Evolutionary conservation across 148 eudicot species (phyloP).

Genomic region (Spergularia bocconei): DNA sequence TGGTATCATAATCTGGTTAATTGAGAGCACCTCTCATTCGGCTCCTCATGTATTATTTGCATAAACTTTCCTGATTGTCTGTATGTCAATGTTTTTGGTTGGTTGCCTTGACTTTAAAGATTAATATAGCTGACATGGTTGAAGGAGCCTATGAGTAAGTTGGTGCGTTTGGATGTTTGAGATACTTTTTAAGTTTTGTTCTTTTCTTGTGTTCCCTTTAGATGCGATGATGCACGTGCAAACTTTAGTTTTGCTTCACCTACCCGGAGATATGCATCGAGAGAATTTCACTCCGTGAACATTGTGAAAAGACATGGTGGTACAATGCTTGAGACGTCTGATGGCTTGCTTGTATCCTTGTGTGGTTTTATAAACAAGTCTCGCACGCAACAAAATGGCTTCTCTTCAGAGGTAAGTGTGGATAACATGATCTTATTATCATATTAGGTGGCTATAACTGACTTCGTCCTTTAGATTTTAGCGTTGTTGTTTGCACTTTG

Average conservation of each 20-base stretch:
- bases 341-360: constrained; percentile 48
- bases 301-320: constrained; percentile 46
- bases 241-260: constrained; percentile 20
- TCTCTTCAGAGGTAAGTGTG: constrained; percentile 42
- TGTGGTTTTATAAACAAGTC: constrained; percentile 46
- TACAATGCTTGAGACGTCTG: constrained; percentile 52
- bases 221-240: not conserved
- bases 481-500: not conserved
- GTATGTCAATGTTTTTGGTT: not conserved
- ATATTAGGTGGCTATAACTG: not conserved
- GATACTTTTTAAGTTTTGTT: not conserved
- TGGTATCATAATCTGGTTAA: not conserved
- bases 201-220: not conserved
- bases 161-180: not conserved
- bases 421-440: not conserved
- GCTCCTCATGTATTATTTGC: not conserved
- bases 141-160: not conserved
- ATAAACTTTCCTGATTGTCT: not conserved
- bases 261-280: constrained; percentile 13
- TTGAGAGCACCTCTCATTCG: not conserved
- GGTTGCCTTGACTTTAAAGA: not conserved
- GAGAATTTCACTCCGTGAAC: constrained; percentile 29
- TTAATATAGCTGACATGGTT: not conserved
- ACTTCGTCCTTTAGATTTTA: too few relatives aligned
- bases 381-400: constrained; percentile 55